Conservation (phyloP, 75 land plant species). For the Pinus taeda region DNA sequence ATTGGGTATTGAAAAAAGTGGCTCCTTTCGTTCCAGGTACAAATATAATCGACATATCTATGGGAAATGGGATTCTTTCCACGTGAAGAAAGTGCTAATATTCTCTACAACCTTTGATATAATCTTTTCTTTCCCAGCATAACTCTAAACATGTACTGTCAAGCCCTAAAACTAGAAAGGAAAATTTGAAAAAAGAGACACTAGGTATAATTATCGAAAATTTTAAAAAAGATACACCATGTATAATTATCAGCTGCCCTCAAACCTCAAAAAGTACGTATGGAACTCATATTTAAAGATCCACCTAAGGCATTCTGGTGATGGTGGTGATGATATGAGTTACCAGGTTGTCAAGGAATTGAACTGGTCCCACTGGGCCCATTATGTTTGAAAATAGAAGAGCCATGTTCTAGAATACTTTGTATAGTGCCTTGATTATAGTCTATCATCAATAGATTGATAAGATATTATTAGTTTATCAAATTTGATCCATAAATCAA, state of each 20-base stretch:
- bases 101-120: constrained; percentile 23
- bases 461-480: background rate
- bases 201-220: no score
- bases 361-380: constrained; percentile 70
- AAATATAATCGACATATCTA: no score
- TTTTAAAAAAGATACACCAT: background rate
- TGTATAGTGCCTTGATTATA: constrained; percentile 10
- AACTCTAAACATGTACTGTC: constrained; percentile 30
- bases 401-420: constrained; percentile 48
- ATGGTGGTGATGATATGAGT: constrained; percentile 55
- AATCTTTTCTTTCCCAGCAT: constrained; percentile 31
- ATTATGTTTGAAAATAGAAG: constrained; percentile 66
- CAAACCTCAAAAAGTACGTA: background rate
- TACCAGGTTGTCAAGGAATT: constrained; percentile 57
- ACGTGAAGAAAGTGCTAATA: background rate
- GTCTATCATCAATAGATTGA: background rate
- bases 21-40: no score
- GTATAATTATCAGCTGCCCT: background rate
- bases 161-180: constrained; percentile 17
- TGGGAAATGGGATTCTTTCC: no score
- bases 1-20: no score
- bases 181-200: no score
- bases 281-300: background rate
- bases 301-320: constrained; percentile 70
- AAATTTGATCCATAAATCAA: no score